Evolutionary conservation across 2,329 filamentous ascomycete genomes (phyloP), one percentile per base, ranked within the genome.

Genomic region (Hypocrella siamensis): DNA sequence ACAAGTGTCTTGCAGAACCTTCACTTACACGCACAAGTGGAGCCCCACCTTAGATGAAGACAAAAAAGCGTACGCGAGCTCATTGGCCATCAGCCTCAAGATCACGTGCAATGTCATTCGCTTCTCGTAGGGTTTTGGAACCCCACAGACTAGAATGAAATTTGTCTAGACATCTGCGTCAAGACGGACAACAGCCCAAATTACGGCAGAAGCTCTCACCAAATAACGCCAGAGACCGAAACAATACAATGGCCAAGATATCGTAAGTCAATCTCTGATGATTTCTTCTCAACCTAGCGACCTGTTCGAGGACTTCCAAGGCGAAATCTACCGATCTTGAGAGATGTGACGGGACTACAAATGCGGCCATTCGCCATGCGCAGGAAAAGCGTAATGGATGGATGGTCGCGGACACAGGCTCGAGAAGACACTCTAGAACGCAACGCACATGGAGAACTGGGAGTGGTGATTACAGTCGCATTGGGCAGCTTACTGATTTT

Each of bases 221-320:
- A 54, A 52, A 44, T 50, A 55, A 57, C 54, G 53, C 49, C 54
- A 49, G 47, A 52, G n/a, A 48, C 53, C 49, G 57, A 56, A 56
- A 60, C 57, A 56, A 61, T 56, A 63, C 58, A 69, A 74, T 74
- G 69, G 69, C 68, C 58, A 74, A 74, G 61, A 51, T 65, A 46
- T 71, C 67, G 69, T 74, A 65, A 63, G 69, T 71, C 17, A 32
- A 26, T 36, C 19, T 36, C n/a, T n/a, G n/a, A n/a, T n/a, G n/a
- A n/a, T n/a, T n/a, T n/a, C n/a, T n/a, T n/a, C n/a, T n/a, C n/a
- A n/a, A n/a, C n/a, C n/a, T n/a, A n/a, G n/a, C n/a, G n/a, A n/a
- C n/a, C n/a, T n/a, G n/a, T n/a, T n/a, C n/a, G n/a, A n/a, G n/a
- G n/a, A n/a, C n/a, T n/a, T n/a, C n/a, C n/a, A n/a, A n/a, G n/a